Base-by-base conservation (phyloP, 257 asterid genomes). In the Solanum rostratum region DNA sequence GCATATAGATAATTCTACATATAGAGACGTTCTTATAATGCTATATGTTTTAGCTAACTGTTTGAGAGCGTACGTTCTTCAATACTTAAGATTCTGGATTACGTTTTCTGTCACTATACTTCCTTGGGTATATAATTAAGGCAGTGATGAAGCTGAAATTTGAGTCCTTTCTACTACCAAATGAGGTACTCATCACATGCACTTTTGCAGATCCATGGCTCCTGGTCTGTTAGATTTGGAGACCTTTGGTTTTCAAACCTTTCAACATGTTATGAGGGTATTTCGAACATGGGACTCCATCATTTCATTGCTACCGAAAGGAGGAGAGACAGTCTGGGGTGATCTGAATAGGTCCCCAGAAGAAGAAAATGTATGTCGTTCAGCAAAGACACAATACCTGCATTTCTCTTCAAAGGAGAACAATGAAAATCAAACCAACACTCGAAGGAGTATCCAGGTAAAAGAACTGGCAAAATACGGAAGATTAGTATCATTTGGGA, bases 251-350 rank as follows among this genome's bases (percentile, higher is more conserved):
- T 83, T 93, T 90, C 97, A 93, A 84, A 91, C 97, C 15, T 68
- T 95, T 76, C 95, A 93, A 83, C 97, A 95, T 74, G 92, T 92
- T 14, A 93, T 93, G 98, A 89, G 91, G 53, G 93, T 93, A 5
- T 84, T 90, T 9, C 88, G 98, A 86, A 93, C 98, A 14, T 93
- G 98, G 98, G 99, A 95, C 87, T 93, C 98, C 0, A 86, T 93
- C 14, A 49, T 93, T 60, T 95, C 98, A 1, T 86, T 96, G 91
- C 71, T 93, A 57, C 99, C 99, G 12, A 96, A 93, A 92, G 99
- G 98, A 2, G 99, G 98, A 43, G 99, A 96, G 65, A 80, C 97
- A 10, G 85, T 95, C 68, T 96, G 99, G 99, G 99, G 99, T 0
- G 79, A 87, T 91, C 83, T 91, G 86, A 95, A 93, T 88, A 92